These are phyloP conservation scores for Aspergillus aculeatus DNA, from an alignment of 2,329 filamentous ascomycete species.

Conservation along the genomic window DNA sequence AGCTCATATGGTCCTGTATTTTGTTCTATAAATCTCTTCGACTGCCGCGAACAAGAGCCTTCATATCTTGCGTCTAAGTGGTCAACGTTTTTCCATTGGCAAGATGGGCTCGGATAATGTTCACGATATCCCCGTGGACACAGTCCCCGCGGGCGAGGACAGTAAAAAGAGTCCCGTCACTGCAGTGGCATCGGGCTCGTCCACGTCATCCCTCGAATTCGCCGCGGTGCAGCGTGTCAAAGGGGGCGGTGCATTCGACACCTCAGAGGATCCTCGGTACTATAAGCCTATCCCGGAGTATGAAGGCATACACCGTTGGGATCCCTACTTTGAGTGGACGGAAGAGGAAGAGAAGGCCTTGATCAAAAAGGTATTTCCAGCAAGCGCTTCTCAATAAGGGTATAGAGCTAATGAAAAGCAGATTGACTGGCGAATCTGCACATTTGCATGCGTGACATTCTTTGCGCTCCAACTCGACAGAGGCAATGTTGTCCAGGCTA, in stretches of 20 bases:
- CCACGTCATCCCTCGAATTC: constrained; percentile 13
- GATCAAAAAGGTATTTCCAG: constrained; percentile 34
- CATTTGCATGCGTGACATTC: constrained; percentile 58
- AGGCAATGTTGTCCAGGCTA: constrained; percentile 61
- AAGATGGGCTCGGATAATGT: constrained; percentile 19
- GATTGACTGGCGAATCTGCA: constrained; percentile 45
- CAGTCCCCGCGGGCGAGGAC: constrained; percentile 10
- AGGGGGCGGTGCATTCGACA: constrained; percentile 35
- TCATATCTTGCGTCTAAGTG: not conserved
- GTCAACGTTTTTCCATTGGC: constrained; percentile 5
- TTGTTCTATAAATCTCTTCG: not conserved
- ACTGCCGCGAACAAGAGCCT: not conserved
- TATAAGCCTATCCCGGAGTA: constrained; percentile 45
- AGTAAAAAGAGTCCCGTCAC: constrained; percentile 11
- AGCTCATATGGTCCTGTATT: not conserved
- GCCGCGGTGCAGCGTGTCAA: constrained; percentile 8
- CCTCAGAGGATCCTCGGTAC: constrained; percentile 34
- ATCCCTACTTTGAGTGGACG: constrained; percentile 48
- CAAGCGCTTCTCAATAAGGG: not conserved
- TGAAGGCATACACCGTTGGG: constrained; percentile 51
- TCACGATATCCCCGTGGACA: constrained; percentile 9
- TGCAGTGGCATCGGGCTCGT: constrained; percentile 12
- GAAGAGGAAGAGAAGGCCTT: constrained; percentile 45
- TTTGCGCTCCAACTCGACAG: constrained; percentile 64
- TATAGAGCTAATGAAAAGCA: constrained; percentile 14